Evolutionary conservation across 371 early-diverging fungal genomes (phyloP).

Genomic region (Mucor velutinosus): DNA sequence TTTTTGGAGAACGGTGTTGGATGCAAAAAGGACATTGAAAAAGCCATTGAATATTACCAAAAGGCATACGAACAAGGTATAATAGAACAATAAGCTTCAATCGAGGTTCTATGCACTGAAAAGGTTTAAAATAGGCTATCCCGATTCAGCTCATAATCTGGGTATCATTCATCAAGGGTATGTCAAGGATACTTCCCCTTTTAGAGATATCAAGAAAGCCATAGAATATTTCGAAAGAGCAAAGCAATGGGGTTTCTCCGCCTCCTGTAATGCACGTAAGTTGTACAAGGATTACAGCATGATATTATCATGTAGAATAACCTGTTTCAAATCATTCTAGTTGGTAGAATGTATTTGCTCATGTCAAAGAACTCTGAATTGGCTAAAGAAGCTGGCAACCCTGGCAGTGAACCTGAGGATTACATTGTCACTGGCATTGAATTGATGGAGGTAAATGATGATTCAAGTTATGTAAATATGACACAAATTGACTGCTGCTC

Average conservation of each 20-base stretch:
- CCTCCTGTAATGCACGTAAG: conserved; percentile 58
- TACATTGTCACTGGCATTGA: conserved; percentile 61
- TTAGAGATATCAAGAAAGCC: conserved; percentile 51
- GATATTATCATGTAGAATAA: neutral
- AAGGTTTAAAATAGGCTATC: conserved; percentile 43
- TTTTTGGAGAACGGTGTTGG: conserved; percentile 54
- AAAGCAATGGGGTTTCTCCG: conserved; percentile 56
- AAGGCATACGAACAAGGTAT: conserved; percentile 57
- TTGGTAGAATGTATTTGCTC: conserved; percentile 50
- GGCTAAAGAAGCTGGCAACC: conserved; percentile 48
- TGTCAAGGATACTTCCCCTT: conserved; percentile 32
- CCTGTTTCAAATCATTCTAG: conserved; percentile 1
- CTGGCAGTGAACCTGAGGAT: conserved; percentile 53
- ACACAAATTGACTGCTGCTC: neutral
- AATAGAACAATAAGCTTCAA: neutral
- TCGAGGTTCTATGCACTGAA: neutral
- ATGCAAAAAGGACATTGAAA: conserved; percentile 41
- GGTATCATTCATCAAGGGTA: conserved; percentile 62
- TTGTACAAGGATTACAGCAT: neutral
- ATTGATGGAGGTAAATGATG: conserved; percentile 46
- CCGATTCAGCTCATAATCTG: conserved; percentile 64
- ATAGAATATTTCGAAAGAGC: conserved; percentile 55
- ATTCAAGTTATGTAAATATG: neutral
- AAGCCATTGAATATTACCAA: conserved; percentile 53
- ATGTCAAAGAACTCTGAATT: conserved; percentile 47